phyloP scores from a whole-genome alignment of 179 eudicot genomes.

The Drosera spatulata region DNA sequence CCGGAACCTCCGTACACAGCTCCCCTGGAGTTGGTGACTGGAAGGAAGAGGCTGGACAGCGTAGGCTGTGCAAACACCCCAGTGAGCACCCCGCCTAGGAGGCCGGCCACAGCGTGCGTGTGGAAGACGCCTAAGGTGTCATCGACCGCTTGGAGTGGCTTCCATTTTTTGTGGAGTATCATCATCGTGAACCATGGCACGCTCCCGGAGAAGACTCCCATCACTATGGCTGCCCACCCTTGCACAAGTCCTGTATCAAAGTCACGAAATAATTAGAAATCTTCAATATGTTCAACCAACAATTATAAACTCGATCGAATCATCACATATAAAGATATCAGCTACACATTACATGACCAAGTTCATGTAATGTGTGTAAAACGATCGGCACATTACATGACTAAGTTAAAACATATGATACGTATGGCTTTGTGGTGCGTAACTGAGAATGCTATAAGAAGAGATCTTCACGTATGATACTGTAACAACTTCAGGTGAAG shows the following conservation, averaged over 20 bases:
- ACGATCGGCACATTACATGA: too few species aligned
- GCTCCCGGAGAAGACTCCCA: conserved; percentile 47
- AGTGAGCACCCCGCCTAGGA: conserved; percentile 34
- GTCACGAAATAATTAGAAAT: neutral
- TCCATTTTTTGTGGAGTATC: conserved; percentile 50
- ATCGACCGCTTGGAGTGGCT: conserved; percentile 35
- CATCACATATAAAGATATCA: too few species aligned
- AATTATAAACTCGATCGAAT: too few species aligned
- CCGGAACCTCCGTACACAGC: conserved; percentile 37
- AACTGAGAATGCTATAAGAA: too few species aligned
- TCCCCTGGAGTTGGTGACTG: conserved; percentile 23
- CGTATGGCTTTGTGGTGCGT: too few species aligned
- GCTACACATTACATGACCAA: too few species aligned
- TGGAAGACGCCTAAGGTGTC: conserved; percentile 64
- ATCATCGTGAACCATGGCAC: conserved; percentile 72
- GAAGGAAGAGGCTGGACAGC: conserved; percentile 26
- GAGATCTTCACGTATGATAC: too few species aligned
- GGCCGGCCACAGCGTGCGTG: conserved; percentile 59
- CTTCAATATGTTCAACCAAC: too few species aligned
- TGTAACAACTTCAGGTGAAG: neutral
- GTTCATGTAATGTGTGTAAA: too few species aligned
- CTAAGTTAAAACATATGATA: too few species aligned
- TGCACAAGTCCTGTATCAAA: conserved; percentile 34
- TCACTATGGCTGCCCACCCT: conserved; percentile 51
- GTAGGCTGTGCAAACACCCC: conserved; percentile 40